Evolutionary conservation across 305 asterid genomes (phyloP).

Genomic region (Solanum hybrid): DNA sequence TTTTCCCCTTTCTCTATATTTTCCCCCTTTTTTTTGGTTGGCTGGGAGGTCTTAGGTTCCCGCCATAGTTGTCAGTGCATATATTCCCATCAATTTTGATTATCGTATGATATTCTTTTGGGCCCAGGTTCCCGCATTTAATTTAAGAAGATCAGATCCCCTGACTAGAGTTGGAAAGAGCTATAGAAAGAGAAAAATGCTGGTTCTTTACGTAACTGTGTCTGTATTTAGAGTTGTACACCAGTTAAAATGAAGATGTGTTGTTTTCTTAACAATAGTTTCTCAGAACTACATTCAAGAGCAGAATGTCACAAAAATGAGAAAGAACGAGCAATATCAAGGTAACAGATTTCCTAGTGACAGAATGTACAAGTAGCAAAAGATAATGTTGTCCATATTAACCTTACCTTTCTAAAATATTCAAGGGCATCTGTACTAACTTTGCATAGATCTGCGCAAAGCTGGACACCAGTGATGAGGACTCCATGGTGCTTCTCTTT

Average conservation of each 20-base stretch:
- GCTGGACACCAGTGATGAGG: constrained; percentile 88
- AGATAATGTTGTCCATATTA: not conserved
- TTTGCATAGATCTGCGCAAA: constrained; percentile 77
- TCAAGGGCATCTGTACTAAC: constrained; percentile 81
- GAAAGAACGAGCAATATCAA: not conserved
- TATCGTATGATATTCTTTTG: not conserved
- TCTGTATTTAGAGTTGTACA: not conserved
- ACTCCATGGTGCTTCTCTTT: constrained; percentile 99
- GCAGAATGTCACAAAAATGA: not conserved
- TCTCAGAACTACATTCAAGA: not conserved
- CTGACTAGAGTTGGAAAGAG: not conserved
- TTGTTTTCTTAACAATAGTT: not conserved
- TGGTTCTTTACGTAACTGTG: not conserved
- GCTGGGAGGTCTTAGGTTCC: not conserved
- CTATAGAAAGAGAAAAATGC: not conserved
- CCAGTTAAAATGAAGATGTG: not conserved
- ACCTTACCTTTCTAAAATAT: constrained; percentile 70
- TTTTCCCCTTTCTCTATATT: not conserved
- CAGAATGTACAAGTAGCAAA: constrained; percentile 1
- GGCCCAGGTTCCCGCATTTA: not conserved
- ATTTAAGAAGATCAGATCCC: not conserved
- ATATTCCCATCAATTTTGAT: not conserved
- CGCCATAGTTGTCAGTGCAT: not conserved
- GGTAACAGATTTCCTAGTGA: not conserved
- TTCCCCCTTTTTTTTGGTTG: not conserved